These are phyloP conservation scores for Dioscorea alata DNA, from an alignment of 106 monocot genomes.

Conservation along the genomic window DNA sequence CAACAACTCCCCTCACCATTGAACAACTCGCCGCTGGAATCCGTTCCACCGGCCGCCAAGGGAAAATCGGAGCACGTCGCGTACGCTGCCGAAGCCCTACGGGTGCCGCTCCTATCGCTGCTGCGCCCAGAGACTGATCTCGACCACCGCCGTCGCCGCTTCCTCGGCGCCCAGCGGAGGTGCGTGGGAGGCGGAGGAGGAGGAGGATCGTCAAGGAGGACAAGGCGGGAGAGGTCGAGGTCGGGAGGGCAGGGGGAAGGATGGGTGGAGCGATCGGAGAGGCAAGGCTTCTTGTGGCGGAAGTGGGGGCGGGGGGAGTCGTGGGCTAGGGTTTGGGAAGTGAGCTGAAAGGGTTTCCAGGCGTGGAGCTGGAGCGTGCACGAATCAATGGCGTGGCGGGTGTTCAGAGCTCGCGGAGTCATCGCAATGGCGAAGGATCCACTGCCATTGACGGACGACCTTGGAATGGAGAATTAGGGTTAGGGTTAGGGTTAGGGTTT, in stretches of 20 bases:
- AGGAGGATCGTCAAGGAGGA: constrained; percentile 35
- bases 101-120: constrained; percentile 61
- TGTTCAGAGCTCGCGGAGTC: constrained; percentile 31
- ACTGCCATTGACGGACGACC: neutral
- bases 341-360: constrained; percentile 75
- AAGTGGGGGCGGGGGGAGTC: neutral
- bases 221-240: constrained; percentile 52
- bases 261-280: constrained; percentile 72
- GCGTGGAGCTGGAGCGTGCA: constrained; percentile 70
- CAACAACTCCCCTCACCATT: constrained; percentile 76
- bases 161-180: constrained; percentile 46
- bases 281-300: constrained; percentile 68
- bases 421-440: constrained; percentile 7
- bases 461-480: constrained; percentile 1
- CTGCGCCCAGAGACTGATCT: constrained; percentile 88
- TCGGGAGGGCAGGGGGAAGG: constrained; percentile 13
- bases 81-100: constrained; percentile 28
- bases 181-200: neutral
- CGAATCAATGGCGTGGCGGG: constrained; percentile 61
- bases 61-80: constrained; percentile 82
- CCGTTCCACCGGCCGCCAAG: constrained; percentile 60
- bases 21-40: constrained; percentile 87
- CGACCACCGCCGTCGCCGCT: constrained; percentile 63
- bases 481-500: constrained; percentile 2
- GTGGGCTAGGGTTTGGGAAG: constrained; percentile 4